Base-by-base conservation (phyloP, 805 yeast species). In the Diddensiella santjacobensis region DNA sequence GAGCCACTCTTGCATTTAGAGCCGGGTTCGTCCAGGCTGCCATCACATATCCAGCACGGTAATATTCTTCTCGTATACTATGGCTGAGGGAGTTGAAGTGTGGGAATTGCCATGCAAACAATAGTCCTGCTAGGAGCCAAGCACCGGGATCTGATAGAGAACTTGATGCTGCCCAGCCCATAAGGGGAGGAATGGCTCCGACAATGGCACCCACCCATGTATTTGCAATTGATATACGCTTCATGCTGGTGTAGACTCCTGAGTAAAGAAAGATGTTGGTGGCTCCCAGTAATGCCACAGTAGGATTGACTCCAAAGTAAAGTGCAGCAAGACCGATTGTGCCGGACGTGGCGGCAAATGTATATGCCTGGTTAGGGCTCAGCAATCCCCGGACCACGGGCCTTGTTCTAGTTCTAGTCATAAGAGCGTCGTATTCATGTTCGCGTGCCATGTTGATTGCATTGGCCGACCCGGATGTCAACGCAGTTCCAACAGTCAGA, bases 171-270 rank as follows among this genome's bases (percentile, higher is more conserved):
- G 96, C 96, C 99, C 99, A 93, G 2, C 99, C 99, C 99, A 93
- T 93, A 44, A 93, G 74, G 18, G 99, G 99, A 0, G 99, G 99
- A 41, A 93, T 86, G 0, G 97, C 99, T 3, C 99, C 99, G 3
- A 93, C 99, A n/a, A 93, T 65, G 0, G 99, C 99, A 17, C 99
- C 99, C 2, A 93, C 93, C 99, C 99, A 93, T 0, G 99, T 93
- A 66, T 93, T 93, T 36, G 86, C 64, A 44, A 93, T 91, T 20
- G 87, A 82, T 51, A 74, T 79, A 48, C 99, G 76, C 63, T 93
- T 93, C 64, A 93, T 69, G 0, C 96, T 84, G 0, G 99, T 93
- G 69, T 93, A 93, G 0, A 84, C 67, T 85, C 98, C 90, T 0
- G 95, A 81, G 61, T 93, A 93, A 8, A 93, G 73, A 1, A 78